Evolutionary conservation across 208 protist species (phyloP).

Genomic region (Crithidia brevicula): DNA sequence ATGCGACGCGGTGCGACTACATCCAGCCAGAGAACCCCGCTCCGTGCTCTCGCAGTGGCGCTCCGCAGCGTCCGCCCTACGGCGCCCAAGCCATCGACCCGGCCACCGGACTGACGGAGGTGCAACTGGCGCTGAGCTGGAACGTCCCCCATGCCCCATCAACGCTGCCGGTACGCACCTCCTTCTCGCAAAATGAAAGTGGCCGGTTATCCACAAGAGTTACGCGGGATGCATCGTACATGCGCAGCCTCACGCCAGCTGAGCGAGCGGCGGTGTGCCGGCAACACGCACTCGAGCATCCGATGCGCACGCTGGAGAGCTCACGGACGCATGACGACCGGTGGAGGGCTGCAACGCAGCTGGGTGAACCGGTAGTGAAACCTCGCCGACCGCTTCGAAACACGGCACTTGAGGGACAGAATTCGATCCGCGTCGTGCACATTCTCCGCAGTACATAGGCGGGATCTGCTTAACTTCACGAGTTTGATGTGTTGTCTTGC

Average conservation of each 20-base stretch:
- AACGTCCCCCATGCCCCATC: slow-evolving; percentile 33
- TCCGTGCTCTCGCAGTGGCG: too few species aligned
- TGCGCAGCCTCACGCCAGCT: slow-evolving; percentile 37
- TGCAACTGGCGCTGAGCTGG: slow-evolving; percentile 76
- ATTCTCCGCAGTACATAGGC: slow-evolving; percentile 17
- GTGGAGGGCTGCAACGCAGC: slow-evolving; percentile 61
- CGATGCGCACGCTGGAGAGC: slow-evolving; percentile 59
- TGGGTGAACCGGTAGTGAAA: slow-evolving; percentile 37
- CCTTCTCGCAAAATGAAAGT: neutral
- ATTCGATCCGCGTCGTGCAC: slow-evolving; percentile 25
- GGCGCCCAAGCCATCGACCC: slow-evolving; percentile 59
- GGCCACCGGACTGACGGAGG: slow-evolving; percentile 63
- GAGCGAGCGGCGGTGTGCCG: slow-evolving; percentile 51
- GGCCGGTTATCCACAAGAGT: neutral
- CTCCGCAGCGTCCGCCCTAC: slow-evolving; percentile 9
- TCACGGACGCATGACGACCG: slow-evolving; percentile 33
- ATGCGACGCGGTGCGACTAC: slow-evolving; percentile 58
- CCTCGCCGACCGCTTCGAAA: slow-evolving; percentile 15
- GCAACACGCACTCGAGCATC: slow-evolving; percentile 50
- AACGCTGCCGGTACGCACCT: neutral
- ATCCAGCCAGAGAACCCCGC: slow-evolving; percentile 42
- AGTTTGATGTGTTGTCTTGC: slow-evolving; percentile 25
- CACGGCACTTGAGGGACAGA: slow-evolving; percentile 21
- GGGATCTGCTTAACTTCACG: neutral
- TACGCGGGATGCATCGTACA: slow-evolving; percentile 17